Evolutionary conservation across 768 basidiomycete genomes (phyloP).

Genomic region (Rhizopogon salebrosus): DNA sequence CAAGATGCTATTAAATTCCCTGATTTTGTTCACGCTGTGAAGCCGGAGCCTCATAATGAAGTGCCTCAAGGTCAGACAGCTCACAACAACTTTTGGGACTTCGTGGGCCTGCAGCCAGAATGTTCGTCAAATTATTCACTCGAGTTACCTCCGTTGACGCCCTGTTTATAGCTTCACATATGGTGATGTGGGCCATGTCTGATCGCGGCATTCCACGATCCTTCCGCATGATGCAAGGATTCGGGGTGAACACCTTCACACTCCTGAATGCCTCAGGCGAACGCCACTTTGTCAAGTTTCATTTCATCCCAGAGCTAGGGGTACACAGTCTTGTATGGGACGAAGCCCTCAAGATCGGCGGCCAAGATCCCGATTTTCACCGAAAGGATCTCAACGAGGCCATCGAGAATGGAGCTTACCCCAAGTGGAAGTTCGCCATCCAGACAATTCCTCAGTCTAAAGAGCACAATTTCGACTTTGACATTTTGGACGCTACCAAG

Average conservation of each 20-base stretch:
- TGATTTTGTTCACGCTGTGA: conserved; percentile 79
- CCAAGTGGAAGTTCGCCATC: conserved; percentile 78
- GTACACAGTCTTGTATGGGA: conserved; percentile 86
- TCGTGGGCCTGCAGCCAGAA: conserved; percentile 65
- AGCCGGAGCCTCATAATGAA: conserved; percentile 84
- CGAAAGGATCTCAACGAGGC: conserved; percentile 84
- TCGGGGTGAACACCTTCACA: conserved; percentile 83
- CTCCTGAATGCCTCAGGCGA: conserved; percentile 63
- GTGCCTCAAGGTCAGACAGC: conserved; percentile 63
- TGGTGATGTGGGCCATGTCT: conserved; percentile 83
- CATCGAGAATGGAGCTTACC: conserved; percentile 62
- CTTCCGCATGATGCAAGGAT: conserved; percentile 85
- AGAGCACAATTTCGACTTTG: conserved; percentile 83
- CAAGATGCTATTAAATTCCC: conserved; percentile 83
- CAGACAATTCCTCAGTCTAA: conserved; percentile 55
- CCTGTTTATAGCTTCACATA: conserved; percentile 49
- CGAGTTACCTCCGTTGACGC: background rate
- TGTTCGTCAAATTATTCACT: conserved; percentile 26
- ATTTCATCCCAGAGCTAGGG: conserved; percentile 77
- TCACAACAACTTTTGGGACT: conserved; percentile 90
- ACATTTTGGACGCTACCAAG: conserved; percentile 84
- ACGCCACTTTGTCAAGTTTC: conserved; percentile 84
- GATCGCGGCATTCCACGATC: conserved; percentile 84
- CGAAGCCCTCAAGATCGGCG: conserved; percentile 76
- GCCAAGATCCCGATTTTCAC: conserved; percentile 90